Base-by-base conservation (phyloP, 1,139 yeast genomes). In the Zygosaccharomyces pseudobailii region DNA sequence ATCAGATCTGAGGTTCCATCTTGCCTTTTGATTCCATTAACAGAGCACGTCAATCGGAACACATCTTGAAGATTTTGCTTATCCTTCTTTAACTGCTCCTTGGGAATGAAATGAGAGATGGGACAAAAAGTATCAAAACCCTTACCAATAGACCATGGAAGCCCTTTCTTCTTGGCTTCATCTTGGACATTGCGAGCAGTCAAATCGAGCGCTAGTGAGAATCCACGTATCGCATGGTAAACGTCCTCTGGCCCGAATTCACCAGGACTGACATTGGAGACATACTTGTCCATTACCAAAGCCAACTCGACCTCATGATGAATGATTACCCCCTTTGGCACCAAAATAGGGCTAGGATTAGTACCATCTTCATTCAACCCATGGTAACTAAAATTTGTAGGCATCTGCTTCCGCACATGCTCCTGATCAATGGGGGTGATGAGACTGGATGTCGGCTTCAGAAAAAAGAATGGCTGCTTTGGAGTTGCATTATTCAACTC, bases 51-150 rank as follows among this genome's bases (percentile, higher is more conserved):
- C 63, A 92, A 74, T 13, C 55, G 51, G 49, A 66, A 66, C 19
- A 41, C 46, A 25, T 58, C 55, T 45, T 63, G 67, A 36, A 65
- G 48, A 48, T 77, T 77, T 8, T 81, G 90, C 43, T 83, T 75
- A 61, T 87, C 81, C 3, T 95, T 94, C 58, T 87, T 88, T 3
- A 84, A 76, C 53, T 74, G 67, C 2, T 66, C 67, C 62, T 85
- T 85, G 9, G 90, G 78, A 49, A 92, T 83, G 56, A 81, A 79
- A 24, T 72, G 68, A 6, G 95, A 83, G 21, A 92, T 69, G 1
- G 98, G 98, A 63, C 87, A 74, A 66, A 92, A 92, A 0, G 98
- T 92, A 64, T 92, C 98, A 65, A 89, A 92, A 0, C 98, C 98
- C 67, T 92, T 94, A 34, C 94, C 96, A 57, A 90, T 87, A 4